phyloP scores from a whole-genome alignment of 2,329 filamentous ascomycete genomes.

The Sporothrix luriei region DNA sequence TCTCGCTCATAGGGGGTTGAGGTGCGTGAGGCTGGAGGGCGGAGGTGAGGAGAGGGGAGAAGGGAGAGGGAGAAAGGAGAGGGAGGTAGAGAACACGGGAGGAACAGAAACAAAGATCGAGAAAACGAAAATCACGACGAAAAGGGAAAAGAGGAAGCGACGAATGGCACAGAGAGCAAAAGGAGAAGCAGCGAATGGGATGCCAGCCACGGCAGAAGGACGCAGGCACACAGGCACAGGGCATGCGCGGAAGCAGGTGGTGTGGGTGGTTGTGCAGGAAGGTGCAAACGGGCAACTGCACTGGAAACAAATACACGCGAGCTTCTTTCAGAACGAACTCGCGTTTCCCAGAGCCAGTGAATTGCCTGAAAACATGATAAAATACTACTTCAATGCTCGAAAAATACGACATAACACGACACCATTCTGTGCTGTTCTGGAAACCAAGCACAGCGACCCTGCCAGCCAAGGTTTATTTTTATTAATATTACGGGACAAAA shows the following conservation, averaged over 20 bases:
- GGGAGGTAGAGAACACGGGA: slow-evolving; percentile 34
- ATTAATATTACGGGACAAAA: slow-evolving; percentile 25
- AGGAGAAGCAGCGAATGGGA: slow-evolving; percentile 40
- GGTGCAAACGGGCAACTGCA: neutral
- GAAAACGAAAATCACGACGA: slow-evolving; percentile 41
- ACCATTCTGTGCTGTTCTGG: neutral
- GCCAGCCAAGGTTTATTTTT: slow-evolving; percentile 24
- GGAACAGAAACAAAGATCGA: slow-evolving; percentile 3
- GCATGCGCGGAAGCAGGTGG: slow-evolving; percentile 5
- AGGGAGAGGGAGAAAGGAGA: slow-evolving; percentile 32
- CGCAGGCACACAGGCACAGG: slow-evolving; percentile 15
- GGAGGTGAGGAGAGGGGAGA: slow-evolving; percentile 29
- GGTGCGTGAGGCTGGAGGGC: slow-evolving; percentile 7
- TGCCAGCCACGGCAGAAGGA: slow-evolving; percentile 39
- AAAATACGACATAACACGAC: neutral
- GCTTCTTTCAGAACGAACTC: slow-evolving; percentile 18
- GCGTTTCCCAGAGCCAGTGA: neutral
- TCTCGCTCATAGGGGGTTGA: slow-evolving; percentile 31
- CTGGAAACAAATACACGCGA: slow-evolving; percentile 24
- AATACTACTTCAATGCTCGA: neutral
- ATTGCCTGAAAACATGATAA: neutral
- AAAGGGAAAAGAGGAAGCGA: slow-evolving; percentile 36
- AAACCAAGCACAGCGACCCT: neutral
- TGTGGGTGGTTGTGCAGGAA: slow-evolving; percentile 20
- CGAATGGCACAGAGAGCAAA: slow-evolving; percentile 40